Evolutionary conservation across 2,329 filamentous ascomycete genomes (phyloP).

Genomic region (Fusarium robinianum): DNA sequence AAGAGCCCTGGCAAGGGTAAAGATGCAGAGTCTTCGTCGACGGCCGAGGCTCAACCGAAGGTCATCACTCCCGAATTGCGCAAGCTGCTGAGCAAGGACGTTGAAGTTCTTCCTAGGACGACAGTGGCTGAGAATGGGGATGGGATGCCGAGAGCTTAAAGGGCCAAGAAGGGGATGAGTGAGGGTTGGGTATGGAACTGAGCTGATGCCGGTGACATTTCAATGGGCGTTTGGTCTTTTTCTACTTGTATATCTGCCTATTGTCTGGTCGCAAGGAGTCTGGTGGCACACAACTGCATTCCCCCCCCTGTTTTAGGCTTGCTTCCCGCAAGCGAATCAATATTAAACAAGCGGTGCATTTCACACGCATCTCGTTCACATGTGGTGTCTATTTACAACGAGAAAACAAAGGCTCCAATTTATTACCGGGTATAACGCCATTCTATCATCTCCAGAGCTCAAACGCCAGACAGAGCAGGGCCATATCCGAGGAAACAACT

Average conservation of each 20-base stretch:
- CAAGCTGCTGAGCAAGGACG: conserved; percentile 54
- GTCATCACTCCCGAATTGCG: conserved; percentile 63
- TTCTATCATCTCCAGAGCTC: conserved; percentile 26
- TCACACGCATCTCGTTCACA: too few species aligned
- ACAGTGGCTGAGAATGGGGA: conserved; percentile 44
- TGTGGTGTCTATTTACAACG: conserved; percentile 10
- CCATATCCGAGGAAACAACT: conserved; percentile 4
- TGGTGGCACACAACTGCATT: too few species aligned
- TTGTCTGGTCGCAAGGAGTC: conserved; percentile 26
- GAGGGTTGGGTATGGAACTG: background rate
- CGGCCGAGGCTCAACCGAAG: conserved; percentile 45
- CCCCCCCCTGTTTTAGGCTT: too few species aligned
- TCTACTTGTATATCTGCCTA: background rate
- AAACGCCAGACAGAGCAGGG: conserved; percentile 23
- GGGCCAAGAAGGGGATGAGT: background rate
- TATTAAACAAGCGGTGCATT: too few species aligned
- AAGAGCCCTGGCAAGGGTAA: conserved; percentile 42
- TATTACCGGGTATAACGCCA: conserved; percentile 31
- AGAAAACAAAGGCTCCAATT: conserved; percentile 15
- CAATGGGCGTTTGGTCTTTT: too few species aligned
- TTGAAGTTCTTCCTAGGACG: conserved; percentile 49
- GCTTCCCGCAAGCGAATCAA: too few species aligned
- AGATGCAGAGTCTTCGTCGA: conserved; percentile 40
- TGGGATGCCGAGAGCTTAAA: conserved; percentile 41
- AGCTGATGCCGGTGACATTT: background rate